These are phyloP conservation scores for Abrus precatorius DNA, from an alignment of 306 rosid species.

Conservation along the genomic window DNA sequence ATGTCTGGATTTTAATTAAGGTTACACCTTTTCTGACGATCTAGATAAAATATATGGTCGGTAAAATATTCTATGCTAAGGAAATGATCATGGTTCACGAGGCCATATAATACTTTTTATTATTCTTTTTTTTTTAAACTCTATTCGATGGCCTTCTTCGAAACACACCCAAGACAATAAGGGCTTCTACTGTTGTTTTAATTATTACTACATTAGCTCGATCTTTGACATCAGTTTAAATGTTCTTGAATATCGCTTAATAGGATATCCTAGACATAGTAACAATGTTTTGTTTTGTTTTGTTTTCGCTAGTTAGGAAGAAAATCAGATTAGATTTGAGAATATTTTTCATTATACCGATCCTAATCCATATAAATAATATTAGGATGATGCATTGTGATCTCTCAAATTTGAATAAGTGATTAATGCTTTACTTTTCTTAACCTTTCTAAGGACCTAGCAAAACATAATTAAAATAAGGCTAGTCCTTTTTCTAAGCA, in stretches of 20 bases:
- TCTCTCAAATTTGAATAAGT: not conserved
- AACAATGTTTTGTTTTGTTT: not conserved
- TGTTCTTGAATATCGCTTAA: not conserved
- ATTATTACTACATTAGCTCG: not conserved
- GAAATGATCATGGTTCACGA: conserved; percentile 33
- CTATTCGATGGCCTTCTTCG: conserved; percentile 16
- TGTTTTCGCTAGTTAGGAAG: not conserved
- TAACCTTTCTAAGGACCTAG: no score
- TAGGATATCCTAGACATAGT: not conserved
- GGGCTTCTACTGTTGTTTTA: not conserved
- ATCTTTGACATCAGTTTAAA: conserved; percentile 4
- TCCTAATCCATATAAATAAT: not conserved
- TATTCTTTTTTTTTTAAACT: not conserved
- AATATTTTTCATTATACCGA: not conserved
- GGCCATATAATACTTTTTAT: not conserved
- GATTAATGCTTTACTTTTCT: no score
- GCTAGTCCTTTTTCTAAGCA: no score
- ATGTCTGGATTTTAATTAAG: conserved; percentile 2
- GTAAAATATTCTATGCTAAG: conserved; percentile 14
- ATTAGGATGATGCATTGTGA: not conserved
- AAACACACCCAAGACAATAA: conserved; percentile 21
- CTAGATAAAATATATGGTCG: not conserved
- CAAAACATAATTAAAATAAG: no score
- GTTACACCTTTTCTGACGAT: conserved; percentile 28
- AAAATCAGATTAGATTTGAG: conserved; percentile 1